Evolutionary conservation across 805 yeast genomes (phyloP).

Genomic region (Starmerella geochares): DNA sequence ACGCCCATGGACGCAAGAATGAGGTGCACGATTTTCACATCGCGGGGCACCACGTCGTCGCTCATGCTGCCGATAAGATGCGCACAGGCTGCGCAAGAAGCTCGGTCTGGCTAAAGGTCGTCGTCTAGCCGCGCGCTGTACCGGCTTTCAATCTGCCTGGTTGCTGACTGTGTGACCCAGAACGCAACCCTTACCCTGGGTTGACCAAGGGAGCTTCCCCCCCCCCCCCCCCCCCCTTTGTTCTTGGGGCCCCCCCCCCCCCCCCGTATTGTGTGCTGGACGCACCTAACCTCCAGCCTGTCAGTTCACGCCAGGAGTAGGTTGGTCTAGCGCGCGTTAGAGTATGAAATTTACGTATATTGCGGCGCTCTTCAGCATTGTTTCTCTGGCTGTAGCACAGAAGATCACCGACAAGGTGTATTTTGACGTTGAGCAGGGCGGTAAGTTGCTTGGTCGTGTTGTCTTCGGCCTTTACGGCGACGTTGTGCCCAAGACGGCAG

Average conservation of each 20-base stretch:
- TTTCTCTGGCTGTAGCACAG: slow-evolving; percentile 29
- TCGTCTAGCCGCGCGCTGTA: no score
- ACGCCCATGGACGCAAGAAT: slow-evolving; percentile 90
- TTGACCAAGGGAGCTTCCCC: no score
- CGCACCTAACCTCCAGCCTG: not conserved
- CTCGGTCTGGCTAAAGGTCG: not conserved
- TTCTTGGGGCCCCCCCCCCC: no score
- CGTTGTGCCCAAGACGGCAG: slow-evolving; percentile 90
- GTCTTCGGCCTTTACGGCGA: slow-evolving; percentile 81
- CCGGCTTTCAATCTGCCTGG: no score
- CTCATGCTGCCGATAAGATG: slow-evolving; percentile 11
- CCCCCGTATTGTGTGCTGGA: no score
- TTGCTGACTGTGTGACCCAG: not conserved
- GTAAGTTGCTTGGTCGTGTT: slow-evolving; percentile 63
- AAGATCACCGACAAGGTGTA: slow-evolving; percentile 67
- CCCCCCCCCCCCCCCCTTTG: no score
- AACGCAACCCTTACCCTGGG: no score
- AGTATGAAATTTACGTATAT: slow-evolving; percentile 14
- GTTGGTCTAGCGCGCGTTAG: not conserved
- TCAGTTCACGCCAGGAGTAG: no score
- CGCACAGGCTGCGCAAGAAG: not conserved
- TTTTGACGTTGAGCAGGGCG: slow-evolving; percentile 79
- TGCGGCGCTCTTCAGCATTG: slow-evolving; percentile 11
- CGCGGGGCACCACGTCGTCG: slow-evolving; percentile 51
- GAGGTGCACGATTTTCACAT: slow-evolving; percentile 79